Evolutionary conservation across 768 basidiomycete species (phyloP), one percentile per base, ranked within the genome.

Genomic region (Collybia nuda): DNA sequence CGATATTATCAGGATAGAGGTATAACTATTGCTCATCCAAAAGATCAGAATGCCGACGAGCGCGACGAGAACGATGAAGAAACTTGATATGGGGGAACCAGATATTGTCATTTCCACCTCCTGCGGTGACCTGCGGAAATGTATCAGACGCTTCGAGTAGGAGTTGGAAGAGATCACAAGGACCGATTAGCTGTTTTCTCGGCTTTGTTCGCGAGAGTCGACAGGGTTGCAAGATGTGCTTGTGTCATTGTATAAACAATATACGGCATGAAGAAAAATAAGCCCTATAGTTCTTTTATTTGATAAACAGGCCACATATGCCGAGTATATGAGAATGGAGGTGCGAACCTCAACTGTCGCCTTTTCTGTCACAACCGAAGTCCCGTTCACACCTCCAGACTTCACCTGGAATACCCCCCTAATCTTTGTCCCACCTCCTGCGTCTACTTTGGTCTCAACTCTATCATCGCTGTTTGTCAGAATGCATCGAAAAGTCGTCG

Each of bases 191-290:
- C 23, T 8, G 21, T 24, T 22, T 54, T 52, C 52, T 65, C 66
- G 46, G 63, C 47, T 49, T 54, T 62, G 4, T 44, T 56, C 6
- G 51, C 62, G 21, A 73, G 49, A 24, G 51, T 55, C 14, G 69
- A 63, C 9, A 73, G 55, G 7, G 63, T 40, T 9, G 50, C 50
- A 6, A 45, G 23, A 51, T 72, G 72, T n/a, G 67, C 57, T 11
- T 55, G 59, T 39, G 48, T 57, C 54, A 72, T 60, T 7, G 66
- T 67, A 28, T 57, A 51, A 2, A 61, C 40, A 41, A 74, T 66
- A 45, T 63, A 73, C 1, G 71, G 72, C 45, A 71, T 56, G 19
- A 74, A 51, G 40, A 73, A 51, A 52, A 62, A 69, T 28, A 70
- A 51, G 6, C 57, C 62, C 73, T 74, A 43, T 7, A 8, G 22